phyloP scores from a whole-genome alignment of 202 grass and related monocot species.

The Dendrocalamus latiflorus region DNA sequence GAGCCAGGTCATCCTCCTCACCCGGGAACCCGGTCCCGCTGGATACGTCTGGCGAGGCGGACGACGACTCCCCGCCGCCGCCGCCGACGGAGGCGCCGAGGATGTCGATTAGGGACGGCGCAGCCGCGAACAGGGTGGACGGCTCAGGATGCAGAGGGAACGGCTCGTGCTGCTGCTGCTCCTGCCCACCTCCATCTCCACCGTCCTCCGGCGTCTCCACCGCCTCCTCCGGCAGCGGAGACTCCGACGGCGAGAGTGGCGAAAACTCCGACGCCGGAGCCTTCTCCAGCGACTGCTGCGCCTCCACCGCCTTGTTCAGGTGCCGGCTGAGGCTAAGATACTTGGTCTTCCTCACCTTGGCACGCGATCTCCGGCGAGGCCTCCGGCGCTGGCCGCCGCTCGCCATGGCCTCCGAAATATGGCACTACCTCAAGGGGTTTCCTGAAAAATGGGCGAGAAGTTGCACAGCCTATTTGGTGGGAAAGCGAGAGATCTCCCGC shows the following conservation, averaged over 20 bases:
- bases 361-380: neutral
- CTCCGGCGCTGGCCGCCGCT: neutral
- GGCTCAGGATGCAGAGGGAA: constrained; percentile 56
- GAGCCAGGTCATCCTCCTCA: constrained; percentile 53
- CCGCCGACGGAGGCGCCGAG: constrained; percentile 32
- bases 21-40: neutral
- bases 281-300: neutral
- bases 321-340: constrained; percentile 68
- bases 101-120: constrained; percentile 65
- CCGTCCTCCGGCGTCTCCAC: neutral
- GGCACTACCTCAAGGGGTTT: neutral
- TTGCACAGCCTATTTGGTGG: constrained; percentile 13
- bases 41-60: constrained; percentile 23
- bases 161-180: constrained; percentile 33
- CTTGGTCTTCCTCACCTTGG: constrained; percentile 51
- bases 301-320: neutral
- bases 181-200: neutral
- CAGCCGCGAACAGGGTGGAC: constrained; percentile 45
- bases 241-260: neutral
- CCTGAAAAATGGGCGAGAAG: neutral
- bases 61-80: neutral
- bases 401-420: neutral
- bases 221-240: neutral
- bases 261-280: neutral
- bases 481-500: constrained; percentile 39